Evolutionary conservation across 2,329 filamentous ascomycete species (phyloP), one percentile per base, ranked within the genome.

Genomic region (Aspergillus sojae): DNA sequence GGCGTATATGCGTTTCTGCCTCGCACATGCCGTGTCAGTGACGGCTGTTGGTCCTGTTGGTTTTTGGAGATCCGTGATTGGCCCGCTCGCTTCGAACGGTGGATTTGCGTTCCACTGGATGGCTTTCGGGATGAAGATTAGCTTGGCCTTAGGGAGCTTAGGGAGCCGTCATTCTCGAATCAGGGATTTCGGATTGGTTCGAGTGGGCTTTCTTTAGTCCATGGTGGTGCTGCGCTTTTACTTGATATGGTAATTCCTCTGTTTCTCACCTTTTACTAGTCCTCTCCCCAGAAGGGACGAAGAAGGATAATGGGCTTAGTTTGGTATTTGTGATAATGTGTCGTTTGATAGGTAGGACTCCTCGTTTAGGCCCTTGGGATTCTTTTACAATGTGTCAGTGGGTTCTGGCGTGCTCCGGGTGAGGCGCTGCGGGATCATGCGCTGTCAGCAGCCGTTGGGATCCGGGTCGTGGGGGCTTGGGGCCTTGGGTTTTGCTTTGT

Each of bases 1-100:
- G 58, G 58, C 58, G 21, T 34, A 60, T 21, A 28, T 53, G 21
- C 30, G 58, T 23, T 28, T 41, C 58, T 46, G 58, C 58, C 58
- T 60, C 50, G 58, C 46, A 28, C 32, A 28, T 26, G 46, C 28
- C 26, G 34, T 36, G 34, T 36, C 34, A 36, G 12, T 5, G 34
- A 12, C 34, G 32, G 23, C 34, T 21, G n/a, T 23, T 30, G 34
- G n/a, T 21, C 26, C 34, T 34, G 58, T 55, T 61, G 50, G 50
- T 34, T 48, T 21, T 32, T 34, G 26, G 16, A 19, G 1, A 5
- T 5, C 30, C 23, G 28, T 61, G 52, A 56, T 61, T 61, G 53
- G 58, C 3, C 23, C 11, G 45, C 32, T 52, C 32, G 50, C 26
- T 21, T 46, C 19, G 14, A 9, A 54, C 21, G 12, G 36, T 43